These are phyloP conservation scores for Thermothielavioides terrestris DNA, from an alignment of 495 filamentous ascomycete species.

Conservation along the genomic window DNA sequence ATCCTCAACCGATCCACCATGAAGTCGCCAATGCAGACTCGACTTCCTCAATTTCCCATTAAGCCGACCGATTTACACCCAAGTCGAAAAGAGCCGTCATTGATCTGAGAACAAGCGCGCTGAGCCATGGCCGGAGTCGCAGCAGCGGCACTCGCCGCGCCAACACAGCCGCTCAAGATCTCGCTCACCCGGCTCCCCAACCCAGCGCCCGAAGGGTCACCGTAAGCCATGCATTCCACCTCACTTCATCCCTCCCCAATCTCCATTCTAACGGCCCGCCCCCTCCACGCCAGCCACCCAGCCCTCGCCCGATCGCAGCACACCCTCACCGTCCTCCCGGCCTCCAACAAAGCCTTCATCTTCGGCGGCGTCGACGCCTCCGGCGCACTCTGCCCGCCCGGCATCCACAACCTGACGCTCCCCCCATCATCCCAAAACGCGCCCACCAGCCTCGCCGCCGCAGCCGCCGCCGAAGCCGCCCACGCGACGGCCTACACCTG, in stretches of 20 bases:
- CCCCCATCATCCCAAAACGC: conserved; percentile 14
- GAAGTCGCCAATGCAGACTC: too few species aligned
- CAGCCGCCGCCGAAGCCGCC: not conserved
- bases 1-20: too few species aligned
- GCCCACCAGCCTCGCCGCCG: conserved; percentile 1
- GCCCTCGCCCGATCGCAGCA: conserved; percentile 40
- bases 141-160: conserved; percentile 31
- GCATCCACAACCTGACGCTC: conserved; percentile 39
- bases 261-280: not conserved
- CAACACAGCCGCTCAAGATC: conserved; percentile 37
- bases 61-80: too few species aligned
- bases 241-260: not conserved
- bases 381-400: conserved; percentile 35
- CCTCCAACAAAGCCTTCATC: conserved; percentile 41
- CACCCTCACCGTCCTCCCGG: conserved; percentile 32
- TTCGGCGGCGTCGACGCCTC: conserved; percentile 40
- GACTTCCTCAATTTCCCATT: too few species aligned
- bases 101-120: too few species aligned
- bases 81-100: too few species aligned
- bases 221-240: conserved; percentile 5
- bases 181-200: conserved; percentile 33
- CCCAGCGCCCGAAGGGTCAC: conserved; percentile 13
- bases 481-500: conserved; percentile 14
- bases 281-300: conserved; percentile 3
- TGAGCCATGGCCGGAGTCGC: too few species aligned